Percentiles rank a stretch among this genome's conserved stretches.
phyloP scores from a whole-genome alignment of 2,329 filamentous ascomycete species.

The Penicillium sp. region DNA sequence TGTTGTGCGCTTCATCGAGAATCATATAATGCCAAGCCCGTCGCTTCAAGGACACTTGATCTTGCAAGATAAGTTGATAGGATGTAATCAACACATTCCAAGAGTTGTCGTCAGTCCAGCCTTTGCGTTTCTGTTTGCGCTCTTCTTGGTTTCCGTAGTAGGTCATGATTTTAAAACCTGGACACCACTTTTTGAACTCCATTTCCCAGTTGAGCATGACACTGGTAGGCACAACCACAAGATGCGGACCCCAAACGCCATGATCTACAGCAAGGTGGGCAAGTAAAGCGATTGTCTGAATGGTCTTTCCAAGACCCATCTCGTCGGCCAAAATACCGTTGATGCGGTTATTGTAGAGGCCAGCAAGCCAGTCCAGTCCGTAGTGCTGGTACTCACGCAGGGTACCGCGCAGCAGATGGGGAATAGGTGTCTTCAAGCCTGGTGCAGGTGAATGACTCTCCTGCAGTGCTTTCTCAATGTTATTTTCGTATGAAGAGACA shows the following conservation, averaged over 20 bases:
- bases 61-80: slow-evolving; percentile 92
- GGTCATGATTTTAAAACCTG: slow-evolving; percentile 94
- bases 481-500: slow-evolving; percentile 41
- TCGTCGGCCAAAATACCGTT: slow-evolving; percentile 97
- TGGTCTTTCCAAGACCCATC: slow-evolving; percentile 98
- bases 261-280: slow-evolving; percentile 90
- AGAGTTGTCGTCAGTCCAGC: slow-evolving; percentile 88
- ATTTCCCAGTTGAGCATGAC: slow-evolving; percentile 99
- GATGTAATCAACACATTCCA: slow-evolving; percentile 99
- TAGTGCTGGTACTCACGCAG: slow-evolving; percentile 95
- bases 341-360: slow-evolving; percentile 85
- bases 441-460: slow-evolving; percentile 43
- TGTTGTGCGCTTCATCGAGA: slow-evolving; percentile 97
- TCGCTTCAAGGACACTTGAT: slow-evolving; percentile 89
- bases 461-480: slow-evolving; percentile 35
- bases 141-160: slow-evolving; percentile 96
- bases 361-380: slow-evolving; percentile 95
- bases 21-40: slow-evolving; percentile 97
- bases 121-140: slow-evolving; percentile 82
- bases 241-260: slow-evolving; percentile 90
- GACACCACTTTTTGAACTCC: slow-evolving; percentile 98
- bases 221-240: slow-evolving; percentile 94
- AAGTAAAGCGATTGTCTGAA: slow-evolving; percentile 91
- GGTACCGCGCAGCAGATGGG: slow-evolving; percentile 80
- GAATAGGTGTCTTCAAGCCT: slow-evolving; percentile 66